Base-by-base conservation (phyloP, 257 asterid species). In the Scutellaria baicalensis region DNA sequence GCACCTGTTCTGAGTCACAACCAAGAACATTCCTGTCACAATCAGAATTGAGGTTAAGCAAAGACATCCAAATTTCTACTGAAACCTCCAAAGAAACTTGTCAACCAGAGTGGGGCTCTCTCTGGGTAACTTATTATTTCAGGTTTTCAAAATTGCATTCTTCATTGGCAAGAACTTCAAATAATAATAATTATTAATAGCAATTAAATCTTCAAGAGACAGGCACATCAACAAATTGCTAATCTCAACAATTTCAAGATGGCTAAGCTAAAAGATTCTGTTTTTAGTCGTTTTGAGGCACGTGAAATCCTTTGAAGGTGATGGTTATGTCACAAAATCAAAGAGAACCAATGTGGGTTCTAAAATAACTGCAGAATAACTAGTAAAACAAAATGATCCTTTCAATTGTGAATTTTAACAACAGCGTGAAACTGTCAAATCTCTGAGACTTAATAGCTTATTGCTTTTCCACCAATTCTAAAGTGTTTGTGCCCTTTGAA, bases 11-110 rank as follows among this genome's bases (percentile, higher is more conserved):
- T 67, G 92, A 70, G 78, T 83, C 86, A 62, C 77, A 59, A 73
- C 80, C 81, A 65, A 87, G 58, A 77, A 93, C 69, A 75, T 87
- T 88, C 98, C 98, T 93, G 89, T 75, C 68, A 81, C 12, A 71
- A 59, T 38, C 54, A 71, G 57, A 74, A 62, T 52, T 56, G 61
- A 64, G 70, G 59, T 35, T 71, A 47, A 47, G 45, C 47, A 39
- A 23, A 61, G 17, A 52, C 45, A 42, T 3, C 18, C 65, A 78
- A 44, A 61, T 60, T 68, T 68, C 21, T 68, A 50, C 21, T 35
- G 31, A 35, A 45, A 7, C 59, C 58, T 23, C 70, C 49, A 44
- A 58, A 44, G 44, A 8, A 54, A 45, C 59, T 44, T 20, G 40
- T 57, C 20, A 11, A 44, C 59, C 40, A 20, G 36, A n/a, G 59